A percentile compares a stretch with the other conserved stretches of the same genome.
phyloP scores from a whole-genome alignment of 2,329 filamentous ascomycete species.

The Claviceps sorghi region DNA sequence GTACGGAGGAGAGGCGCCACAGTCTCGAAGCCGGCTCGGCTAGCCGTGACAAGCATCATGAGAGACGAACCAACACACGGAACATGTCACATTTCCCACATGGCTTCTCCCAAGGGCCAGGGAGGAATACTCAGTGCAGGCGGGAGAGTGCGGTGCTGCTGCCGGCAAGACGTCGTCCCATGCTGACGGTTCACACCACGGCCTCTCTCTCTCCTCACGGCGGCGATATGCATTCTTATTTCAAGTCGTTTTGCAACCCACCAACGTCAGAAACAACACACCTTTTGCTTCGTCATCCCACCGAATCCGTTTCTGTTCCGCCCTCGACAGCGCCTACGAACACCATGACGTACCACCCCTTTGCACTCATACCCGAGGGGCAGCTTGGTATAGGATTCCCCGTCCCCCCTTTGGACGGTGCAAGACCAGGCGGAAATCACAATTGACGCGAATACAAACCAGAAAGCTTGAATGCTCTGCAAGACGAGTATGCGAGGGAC shows the following conservation, averaged over 20 bases:
- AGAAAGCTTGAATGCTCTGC: neutral
- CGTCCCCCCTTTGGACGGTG: neutral
- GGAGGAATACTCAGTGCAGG: neutral
- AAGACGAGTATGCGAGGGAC: neutral
- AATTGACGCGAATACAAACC: neutral
- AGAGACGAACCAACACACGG: neutral
- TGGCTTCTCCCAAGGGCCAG: rapidly evolving
- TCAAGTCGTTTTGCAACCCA: too few species aligned
- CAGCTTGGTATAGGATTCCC: neutral
- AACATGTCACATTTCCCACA: neutral
- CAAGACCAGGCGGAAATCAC: neutral
- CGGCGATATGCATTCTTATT: too few species aligned
- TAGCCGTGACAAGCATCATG: neutral
- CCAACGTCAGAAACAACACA: neutral
- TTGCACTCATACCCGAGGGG: neutral
- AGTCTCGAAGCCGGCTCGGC: neutral
- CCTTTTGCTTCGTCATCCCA: neutral
- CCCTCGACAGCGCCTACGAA: neutral
- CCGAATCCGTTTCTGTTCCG: too few species aligned
- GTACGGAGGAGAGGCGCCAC: neutral
- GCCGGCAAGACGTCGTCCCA: neutral
- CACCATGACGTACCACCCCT: neutral
- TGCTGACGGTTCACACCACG: neutral
- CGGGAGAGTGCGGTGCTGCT: neutral
- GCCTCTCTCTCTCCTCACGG: too few species aligned